Percentiles rank a stretch among this genome's conserved stretches.
Evolutionary conservation across 2,329 filamentous ascomycete genomes (phyloP).

Genomic region (Nemania sp.): DNA sequence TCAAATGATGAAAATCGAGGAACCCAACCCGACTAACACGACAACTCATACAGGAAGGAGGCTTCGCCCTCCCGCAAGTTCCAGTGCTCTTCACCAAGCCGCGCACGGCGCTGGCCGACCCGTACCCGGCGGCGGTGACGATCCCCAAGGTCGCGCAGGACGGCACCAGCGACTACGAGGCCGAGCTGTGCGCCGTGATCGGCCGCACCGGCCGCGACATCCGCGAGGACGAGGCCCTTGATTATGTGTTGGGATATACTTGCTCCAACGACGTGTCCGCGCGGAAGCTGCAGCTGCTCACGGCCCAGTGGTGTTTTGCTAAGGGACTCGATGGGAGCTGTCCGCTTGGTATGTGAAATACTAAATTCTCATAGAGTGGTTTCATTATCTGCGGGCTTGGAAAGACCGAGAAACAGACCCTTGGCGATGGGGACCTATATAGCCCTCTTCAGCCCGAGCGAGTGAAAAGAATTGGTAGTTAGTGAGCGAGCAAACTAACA

Average conservation of each 20-base stretch:
- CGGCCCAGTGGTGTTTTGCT: conserved; percentile 60
- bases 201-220: conserved; percentile 57
- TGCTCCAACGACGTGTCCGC: conserved; percentile 66
- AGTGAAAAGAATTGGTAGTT: neutral
- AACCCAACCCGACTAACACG: neutral
- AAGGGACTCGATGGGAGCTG: conserved; percentile 62
- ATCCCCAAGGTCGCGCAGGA: conserved; percentile 57
- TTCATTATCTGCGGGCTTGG: too few species aligned
- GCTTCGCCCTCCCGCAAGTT: conserved; percentile 14
- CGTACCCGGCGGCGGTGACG: conserved; percentile 53
- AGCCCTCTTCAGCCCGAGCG: neutral
- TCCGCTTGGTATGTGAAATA: conserved; percentile 45
- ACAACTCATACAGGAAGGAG: conserved; percentile 13
- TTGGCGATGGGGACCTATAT: neutral
- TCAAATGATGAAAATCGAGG: too few species aligned
- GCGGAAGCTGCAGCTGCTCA: conserved; percentile 57
- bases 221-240: conserved; percentile 56
- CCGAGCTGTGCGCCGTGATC: conserved; percentile 61
- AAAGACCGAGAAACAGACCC: neutral
- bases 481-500: conserved; percentile 4
- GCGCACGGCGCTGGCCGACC: conserved; percentile 55
- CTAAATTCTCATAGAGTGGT: too few species aligned
- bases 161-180: conserved; percentile 61
- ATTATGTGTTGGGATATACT: conserved; percentile 67
- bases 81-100: conserved; percentile 50